These are phyloP conservation scores for Piloderma croceum DNA, from an alignment of 768 basidiomycete genomes.

Conservation along the genomic window DNA sequence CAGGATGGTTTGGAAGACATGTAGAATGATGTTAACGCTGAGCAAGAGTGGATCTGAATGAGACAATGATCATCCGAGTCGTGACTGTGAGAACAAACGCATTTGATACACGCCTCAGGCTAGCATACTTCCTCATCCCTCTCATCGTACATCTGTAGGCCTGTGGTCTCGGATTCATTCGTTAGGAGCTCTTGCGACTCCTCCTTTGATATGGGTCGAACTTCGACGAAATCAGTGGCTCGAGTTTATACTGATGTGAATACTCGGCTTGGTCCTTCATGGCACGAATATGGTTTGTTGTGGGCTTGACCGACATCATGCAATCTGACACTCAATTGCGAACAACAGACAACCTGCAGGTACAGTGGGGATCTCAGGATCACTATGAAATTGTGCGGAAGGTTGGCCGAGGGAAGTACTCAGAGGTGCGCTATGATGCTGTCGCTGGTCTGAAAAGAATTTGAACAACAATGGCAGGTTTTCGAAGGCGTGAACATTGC, in stretches of 20 bases:
- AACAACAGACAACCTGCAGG: slow-evolving; percentile 80
- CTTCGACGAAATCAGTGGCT: slow-evolving; percentile 71
- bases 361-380: slow-evolving; percentile 97
- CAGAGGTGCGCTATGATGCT: slow-evolving; percentile 54
- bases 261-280: slow-evolving; percentile 77
- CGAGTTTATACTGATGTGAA: slow-evolving; percentile 90
- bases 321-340: slow-evolving; percentile 18
- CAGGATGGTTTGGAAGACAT: slow-evolving; percentile 24
- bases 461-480: slow-evolving; percentile 43
- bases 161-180: too few species aligned
- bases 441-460: slow-evolving; percentile 9
- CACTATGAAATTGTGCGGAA: slow-evolving; percentile 97
- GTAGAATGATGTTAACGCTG: slow-evolving; percentile 7
- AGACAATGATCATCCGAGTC: too few species aligned
- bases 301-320: slow-evolving; percentile 12
- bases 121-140: too few species aligned
- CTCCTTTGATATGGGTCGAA: slow-evolving; percentile 56
- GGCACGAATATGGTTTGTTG: slow-evolving; percentile 89
- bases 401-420: slow-evolving; percentile 93
- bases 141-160: too few species aligned
- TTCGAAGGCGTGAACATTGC: slow-evolving; percentile 92
- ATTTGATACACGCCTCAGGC: too few species aligned
- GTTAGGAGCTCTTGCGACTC: too few species aligned
- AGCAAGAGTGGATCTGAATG: slow-evolving; percentile 7
- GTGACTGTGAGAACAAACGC: too few species aligned